These are phyloP conservation scores for Talaromyces adpressus DNA, from an alignment of 495 filamentous ascomycete species.

Conservation along the genomic window DNA sequence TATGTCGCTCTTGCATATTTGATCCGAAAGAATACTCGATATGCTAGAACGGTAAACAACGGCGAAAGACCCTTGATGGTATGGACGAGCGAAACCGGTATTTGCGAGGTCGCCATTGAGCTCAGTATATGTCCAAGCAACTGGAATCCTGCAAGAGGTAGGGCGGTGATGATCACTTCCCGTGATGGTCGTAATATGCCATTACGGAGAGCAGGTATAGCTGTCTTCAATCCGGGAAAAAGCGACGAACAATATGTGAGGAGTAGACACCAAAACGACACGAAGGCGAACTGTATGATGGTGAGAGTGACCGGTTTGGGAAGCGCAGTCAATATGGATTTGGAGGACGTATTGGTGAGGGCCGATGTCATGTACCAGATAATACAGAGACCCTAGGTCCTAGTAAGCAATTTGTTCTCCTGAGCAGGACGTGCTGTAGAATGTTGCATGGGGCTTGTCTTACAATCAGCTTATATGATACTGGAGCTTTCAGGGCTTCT, in stretches of 20 bases:
- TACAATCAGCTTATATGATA: slow-evolving; percentile 84
- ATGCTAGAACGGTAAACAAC: slow-evolving; percentile 90
- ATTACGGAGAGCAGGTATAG: slow-evolving; percentile 71
- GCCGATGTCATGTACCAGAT: slow-evolving; percentile 94
- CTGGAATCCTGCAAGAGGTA: slow-evolving; percentile 88
- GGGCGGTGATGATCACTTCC: slow-evolving; percentile 78
- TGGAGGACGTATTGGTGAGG: slow-evolving; percentile 94
- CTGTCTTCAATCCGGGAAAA: slow-evolving; percentile 58
- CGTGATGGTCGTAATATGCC: slow-evolving; percentile 74
- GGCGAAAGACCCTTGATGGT: slow-evolving; percentile 99
- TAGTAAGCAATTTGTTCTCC: not conserved
- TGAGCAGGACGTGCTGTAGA: not conserved
- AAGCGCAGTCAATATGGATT: slow-evolving; percentile 91
- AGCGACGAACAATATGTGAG: slow-evolving; percentile 64
- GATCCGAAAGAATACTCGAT: slow-evolving; percentile 80
- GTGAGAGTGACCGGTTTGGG: slow-evolving; percentile 90
- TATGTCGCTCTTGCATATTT: slow-evolving; percentile 86
- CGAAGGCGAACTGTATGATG: slow-evolving; percentile 89
- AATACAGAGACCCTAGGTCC: slow-evolving; percentile 64
- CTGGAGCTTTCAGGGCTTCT: slow-evolving; percentile 79
- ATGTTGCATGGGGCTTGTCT: slow-evolving; percentile 22
- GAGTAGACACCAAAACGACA: slow-evolving; percentile 79
- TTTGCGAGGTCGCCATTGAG: slow-evolving; percentile 87
- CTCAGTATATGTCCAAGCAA: slow-evolving; percentile 89
- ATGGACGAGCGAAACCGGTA: slow-evolving; percentile 94